Evolutionary conservation across 371 early-diverging fungal genomes (phyloP), one percentile per base, ranked within the genome.

Genomic region (Rhizomucor miehei): DNA sequence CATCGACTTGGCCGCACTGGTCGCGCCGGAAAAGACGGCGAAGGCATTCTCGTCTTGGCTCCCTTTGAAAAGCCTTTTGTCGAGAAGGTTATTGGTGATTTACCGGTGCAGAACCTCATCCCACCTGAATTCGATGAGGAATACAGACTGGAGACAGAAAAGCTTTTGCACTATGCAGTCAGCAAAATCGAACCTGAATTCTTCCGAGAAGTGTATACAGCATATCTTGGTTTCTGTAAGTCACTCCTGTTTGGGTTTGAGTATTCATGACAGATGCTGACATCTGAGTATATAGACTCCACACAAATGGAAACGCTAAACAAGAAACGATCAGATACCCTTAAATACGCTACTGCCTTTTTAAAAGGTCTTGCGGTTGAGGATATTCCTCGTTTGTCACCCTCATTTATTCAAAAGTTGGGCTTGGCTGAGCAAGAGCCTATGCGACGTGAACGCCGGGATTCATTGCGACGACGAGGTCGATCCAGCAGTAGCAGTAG

Each of bases 1-100:
- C 99, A 99, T 75, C 89, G 99, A 51, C 74, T 99, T 35, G 99
- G 99, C 11, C 87, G 99, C 62, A 99, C 99, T 5, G 99, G 98
- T 52, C 94, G 99, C 57, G 97, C 98, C n/a, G 97, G 94, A 51
- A 85, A 84, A 60, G 75, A 85, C 21, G 99, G 99, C 50, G 86
- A 89, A 57, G 94, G 94, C 19, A 65, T 96, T 21, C 71, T 94
- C 20, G 54, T 99, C 50, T 70, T 98, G 34, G 83, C 91, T 40
- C 90, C 91, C 10, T 84, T 90, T 54, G 99, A 99, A 63, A 67
- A 83, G 54, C 44, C 59, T 1, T 94, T 93, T 68, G 65, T 92
- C 57, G 60, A 69, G 8, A 46, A 61, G 6, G 75, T 71, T 25
- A 51, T 86, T 14, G 47, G 53, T 39, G 73, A 84, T 69, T 51